Evolutionary conservation across 2,329 filamentous ascomycete species (phyloP).

Genomic region (Periconia digitata): DNA sequence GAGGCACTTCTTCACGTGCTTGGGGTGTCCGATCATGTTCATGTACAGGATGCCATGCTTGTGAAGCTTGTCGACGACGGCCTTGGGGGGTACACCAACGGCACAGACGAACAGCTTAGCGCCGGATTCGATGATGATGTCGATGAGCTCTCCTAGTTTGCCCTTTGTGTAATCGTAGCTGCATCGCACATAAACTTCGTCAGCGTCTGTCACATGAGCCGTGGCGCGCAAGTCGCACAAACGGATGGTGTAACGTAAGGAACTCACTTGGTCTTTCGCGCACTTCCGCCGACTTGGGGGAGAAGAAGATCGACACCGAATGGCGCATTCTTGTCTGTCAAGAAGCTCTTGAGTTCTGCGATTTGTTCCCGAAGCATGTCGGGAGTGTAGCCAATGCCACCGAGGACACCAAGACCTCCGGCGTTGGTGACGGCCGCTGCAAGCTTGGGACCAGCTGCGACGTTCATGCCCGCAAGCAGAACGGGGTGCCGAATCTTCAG

Average conservation of each 20-base stretch:
- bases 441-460: slow-evolving; percentile 92
- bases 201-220: background rate
- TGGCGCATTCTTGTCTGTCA: slow-evolving; percentile 87
- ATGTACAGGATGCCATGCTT: slow-evolving; percentile 87
- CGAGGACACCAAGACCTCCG: slow-evolving; percentile 93
- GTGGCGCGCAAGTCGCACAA: background rate
- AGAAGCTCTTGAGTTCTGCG: slow-evolving; percentile 84
- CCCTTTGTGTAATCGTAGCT: slow-evolving; percentile 99
- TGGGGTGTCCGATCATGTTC: slow-evolving; percentile 99
- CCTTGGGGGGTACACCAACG: slow-evolving; percentile 87
- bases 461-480: slow-evolving; percentile 97
- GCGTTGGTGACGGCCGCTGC: slow-evolving; percentile 97
- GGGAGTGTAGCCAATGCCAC: slow-evolving; percentile 92
- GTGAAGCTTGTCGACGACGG: slow-evolving; percentile 89
- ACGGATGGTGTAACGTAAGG: slow-evolving; percentile 6
- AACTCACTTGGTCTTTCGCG: slow-evolving; percentile 85
- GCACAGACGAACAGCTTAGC: slow-evolving; percentile 95
- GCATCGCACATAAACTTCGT: slow-evolving; percentile 4
- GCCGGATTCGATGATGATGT: slow-evolving; percentile 89
- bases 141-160: slow-evolving; percentile 86
- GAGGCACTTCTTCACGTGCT: slow-evolving; percentile 96
- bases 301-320: slow-evolving; percentile 94
- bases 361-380: slow-evolving; percentile 97
- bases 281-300: slow-evolving; percentile 90
- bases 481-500: slow-evolving; percentile 98